Base-by-base conservation (phyloP, 192 early-diverging fungal species). In the Rhizophagus clarus region DNA sequence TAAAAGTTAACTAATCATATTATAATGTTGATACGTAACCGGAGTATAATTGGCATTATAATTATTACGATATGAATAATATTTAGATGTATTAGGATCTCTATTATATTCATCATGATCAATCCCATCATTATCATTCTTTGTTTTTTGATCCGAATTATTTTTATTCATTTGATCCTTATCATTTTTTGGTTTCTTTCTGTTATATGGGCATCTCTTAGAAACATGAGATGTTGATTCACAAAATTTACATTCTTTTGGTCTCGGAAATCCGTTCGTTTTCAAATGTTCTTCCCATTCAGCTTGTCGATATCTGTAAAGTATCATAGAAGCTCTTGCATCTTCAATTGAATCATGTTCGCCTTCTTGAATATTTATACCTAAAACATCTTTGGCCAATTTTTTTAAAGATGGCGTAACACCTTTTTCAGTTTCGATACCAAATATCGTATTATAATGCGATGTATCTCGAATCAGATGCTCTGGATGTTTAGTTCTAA, bases 331-430 rank as follows among this genome's bases (percentile, higher is more conserved):
- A 56, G 51, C 51, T 56, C 51, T 56, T 22, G 51, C 51, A 22
- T 56, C 51, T 56, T 56, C 51, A 56, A 56, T 22, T 22, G 92
- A 92, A 31, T 90, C 92, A 76, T 96, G 94, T 84, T 88, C 86
- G 60, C 90, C 91, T 29, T 83, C 70, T 81, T 96, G 94, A 75
- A 96, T 94, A 12, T 90, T 86, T 6, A 94, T 73, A 8, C 87
- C 87, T 40, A 96, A 76, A 40, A 91, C 31, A 26, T 84, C 63
- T n/a, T 89, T 90, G 0, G 93, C 94, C 62, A 95, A 81, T 24
- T 87, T 89, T 31, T 88, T 82, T 72, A 95, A 83, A 4, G 88
- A 83, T 28, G 88, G 88, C 20, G 51, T 56, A 7, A 22, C 51
- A 1, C 51, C 17, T 45, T 85, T 40, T 9, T 88, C 90, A 9